These are phyloP conservation scores for Fusarium sp. DNA, from an alignment of 2,329 filamentous ascomycete species.

Conservation along the genomic window DNA sequence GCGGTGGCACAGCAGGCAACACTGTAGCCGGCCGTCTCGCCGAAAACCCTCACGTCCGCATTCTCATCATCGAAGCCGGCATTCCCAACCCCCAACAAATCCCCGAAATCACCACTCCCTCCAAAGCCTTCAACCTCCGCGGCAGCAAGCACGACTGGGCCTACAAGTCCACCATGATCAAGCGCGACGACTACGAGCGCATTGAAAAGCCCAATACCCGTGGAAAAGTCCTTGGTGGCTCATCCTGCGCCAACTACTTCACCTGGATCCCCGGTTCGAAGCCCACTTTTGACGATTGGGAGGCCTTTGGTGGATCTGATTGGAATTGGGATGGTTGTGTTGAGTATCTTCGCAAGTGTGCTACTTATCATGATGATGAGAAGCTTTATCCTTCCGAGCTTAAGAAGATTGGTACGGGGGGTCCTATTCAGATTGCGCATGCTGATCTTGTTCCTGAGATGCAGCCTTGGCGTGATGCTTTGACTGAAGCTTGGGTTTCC, in stretches of 20 bases:
- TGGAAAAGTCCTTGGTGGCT: conserved; percentile 70
- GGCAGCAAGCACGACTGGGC: conserved; percentile 69
- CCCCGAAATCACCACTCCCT: conserved; percentile 65
- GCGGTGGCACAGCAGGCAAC: conserved; percentile 53
- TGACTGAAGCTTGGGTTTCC: conserved; percentile 65
- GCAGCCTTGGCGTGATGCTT: conserved; percentile 61
- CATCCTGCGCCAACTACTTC: conserved; percentile 71
- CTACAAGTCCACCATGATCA: conserved; percentile 72
- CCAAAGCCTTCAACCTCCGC: conserved; percentile 65
- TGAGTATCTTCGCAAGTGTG: conserved; percentile 65
- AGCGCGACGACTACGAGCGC: conserved; percentile 69
- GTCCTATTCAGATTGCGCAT: conserved; percentile 67
- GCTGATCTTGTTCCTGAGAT: conserved; percentile 66
- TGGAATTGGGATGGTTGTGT: conserved; percentile 66
- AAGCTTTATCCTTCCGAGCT: conserved; percentile 59
- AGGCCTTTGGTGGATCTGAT: conserved; percentile 77
- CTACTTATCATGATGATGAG: conserved; percentile 68
- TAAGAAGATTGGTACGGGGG: conserved; percentile 63
- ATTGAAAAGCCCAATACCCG: conserved; percentile 74
- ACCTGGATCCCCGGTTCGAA: conserved; percentile 72
- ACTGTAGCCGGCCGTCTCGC: conserved; percentile 54
- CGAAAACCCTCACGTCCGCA: conserved; percentile 53
- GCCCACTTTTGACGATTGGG: conserved; percentile 74
- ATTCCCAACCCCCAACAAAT: conserved; percentile 61
- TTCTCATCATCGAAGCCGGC: conserved; percentile 64